Evolutionary conservation across 345 rosid genomes (phyloP).

Genomic region (Eutrema japonicum): DNA sequence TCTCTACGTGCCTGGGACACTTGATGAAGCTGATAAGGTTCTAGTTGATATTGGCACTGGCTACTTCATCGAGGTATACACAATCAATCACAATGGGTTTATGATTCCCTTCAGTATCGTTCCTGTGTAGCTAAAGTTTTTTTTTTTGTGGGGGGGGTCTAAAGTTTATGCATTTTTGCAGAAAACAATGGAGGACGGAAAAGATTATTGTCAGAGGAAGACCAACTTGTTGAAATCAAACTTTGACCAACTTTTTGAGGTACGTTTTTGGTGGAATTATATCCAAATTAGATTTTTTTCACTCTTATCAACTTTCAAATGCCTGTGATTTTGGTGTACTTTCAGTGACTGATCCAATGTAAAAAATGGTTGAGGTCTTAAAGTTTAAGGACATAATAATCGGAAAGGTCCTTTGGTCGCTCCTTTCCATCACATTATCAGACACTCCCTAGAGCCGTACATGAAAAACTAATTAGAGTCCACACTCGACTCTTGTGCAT

Average conservation of each 20-base stretch:
- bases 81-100: neutral
- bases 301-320: neutral
- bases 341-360: slow-evolving; percentile 15
- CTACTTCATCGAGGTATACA: slow-evolving; percentile 87
- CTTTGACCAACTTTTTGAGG: slow-evolving; percentile 96
- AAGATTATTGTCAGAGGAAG: slow-evolving; percentile 94
- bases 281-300: neutral
- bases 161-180: slow-evolving; percentile 35
- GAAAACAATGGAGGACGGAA: slow-evolving; percentile 94
- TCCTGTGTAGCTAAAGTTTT: slow-evolving; percentile 13
- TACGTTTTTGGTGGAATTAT: slow-evolving; percentile 30
- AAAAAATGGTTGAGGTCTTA: neutral
- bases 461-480: slow-evolving; percentile 8
- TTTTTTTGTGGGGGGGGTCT: neutral
- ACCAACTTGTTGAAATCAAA: slow-evolving; percentile 88
- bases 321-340: neutral
- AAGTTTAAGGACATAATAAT: neutral
- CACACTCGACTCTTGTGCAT: neutral
- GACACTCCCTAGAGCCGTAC: slow-evolving; percentile 14
- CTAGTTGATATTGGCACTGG: slow-evolving; percentile 98
- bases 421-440: neutral
- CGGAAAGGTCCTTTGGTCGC: neutral
- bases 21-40: slow-evolving; percentile 77
- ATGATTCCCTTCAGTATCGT: neutral
- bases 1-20: slow-evolving; percentile 85